Evolutionary conservation across 352 stramenopile species (phyloP).

Genomic region (Saprolegnia diclina): DNA sequence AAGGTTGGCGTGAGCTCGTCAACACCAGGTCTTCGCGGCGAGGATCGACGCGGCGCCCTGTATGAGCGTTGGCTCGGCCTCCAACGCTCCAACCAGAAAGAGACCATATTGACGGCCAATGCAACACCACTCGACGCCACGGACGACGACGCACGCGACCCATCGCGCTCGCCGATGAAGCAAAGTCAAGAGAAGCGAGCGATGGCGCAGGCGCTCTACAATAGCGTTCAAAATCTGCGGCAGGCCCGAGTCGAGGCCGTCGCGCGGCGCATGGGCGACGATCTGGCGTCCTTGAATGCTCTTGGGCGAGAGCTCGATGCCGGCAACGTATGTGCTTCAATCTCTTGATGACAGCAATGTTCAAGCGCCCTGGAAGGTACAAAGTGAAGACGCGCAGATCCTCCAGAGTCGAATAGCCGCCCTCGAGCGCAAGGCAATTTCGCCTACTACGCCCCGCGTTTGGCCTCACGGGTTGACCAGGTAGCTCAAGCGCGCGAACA

Average conservation of each 20-base stretch:
- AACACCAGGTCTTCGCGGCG: slow-evolving; percentile 11
- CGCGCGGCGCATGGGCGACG: not conserved
- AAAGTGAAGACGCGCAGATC: too few species aligned
- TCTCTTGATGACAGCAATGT: too few species aligned
- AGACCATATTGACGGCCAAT: not conserved
- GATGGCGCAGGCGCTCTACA: not conserved
- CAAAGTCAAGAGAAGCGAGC: not conserved
- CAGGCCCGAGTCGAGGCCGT: not conserved
- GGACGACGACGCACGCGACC: not conserved
- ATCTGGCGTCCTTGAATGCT: not conserved
- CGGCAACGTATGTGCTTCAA: too few species aligned
- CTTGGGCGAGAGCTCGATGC: too few species aligned
- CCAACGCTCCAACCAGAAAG: not conserved
- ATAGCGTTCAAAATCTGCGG: not conserved
- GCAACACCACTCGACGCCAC: not conserved
- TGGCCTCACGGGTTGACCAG: not conserved
- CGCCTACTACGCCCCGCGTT: not conserved
- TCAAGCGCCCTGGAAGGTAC: too few species aligned
- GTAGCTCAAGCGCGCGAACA: not conserved
- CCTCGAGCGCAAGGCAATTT: slow-evolving; percentile 1
- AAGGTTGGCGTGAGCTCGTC: slow-evolving; percentile 6
- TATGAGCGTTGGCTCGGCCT: not conserved
- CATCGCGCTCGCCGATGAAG: slow-evolving; percentile 17
- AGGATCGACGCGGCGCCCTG: slow-evolving; percentile 2
- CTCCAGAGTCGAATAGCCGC: too few species aligned